Percentiles rank a stretch among this genome's conserved stretches.
Evolutionary conservation across 768 basidiomycete species (phyloP).

Genomic region (Trametes cubensis): DNA sequence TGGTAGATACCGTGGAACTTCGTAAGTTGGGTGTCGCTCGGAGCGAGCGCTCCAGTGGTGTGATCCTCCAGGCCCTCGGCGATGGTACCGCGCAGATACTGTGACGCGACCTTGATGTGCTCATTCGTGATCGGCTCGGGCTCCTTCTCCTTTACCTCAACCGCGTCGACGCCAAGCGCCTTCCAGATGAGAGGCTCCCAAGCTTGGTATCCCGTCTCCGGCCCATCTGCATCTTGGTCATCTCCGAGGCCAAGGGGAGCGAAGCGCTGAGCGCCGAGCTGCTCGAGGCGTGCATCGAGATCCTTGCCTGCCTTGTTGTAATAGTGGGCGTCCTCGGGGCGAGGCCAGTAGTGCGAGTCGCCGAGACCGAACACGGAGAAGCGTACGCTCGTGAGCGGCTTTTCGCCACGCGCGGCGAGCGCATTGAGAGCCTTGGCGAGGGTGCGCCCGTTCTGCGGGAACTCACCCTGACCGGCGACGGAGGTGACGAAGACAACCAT

Average conservation of each 20-base stretch:
- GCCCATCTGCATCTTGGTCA: constrained; percentile 96
- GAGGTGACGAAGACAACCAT: constrained; percentile 88
- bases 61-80: constrained; percentile 85
- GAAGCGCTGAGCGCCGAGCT: constrained; percentile 78
- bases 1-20: constrained; percentile 98
- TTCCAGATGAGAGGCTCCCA: constrained; percentile 97
- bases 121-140: constrained; percentile 98
- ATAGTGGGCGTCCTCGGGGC: constrained; percentile 94
- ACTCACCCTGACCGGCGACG: constrained; percentile 95
- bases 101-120: constrained; percentile 96
- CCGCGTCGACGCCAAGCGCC: constrained; percentile 84
- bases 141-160: constrained; percentile 90
- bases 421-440: constrained; percentile 86
- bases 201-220: constrained; percentile 93
- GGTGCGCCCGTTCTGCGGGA: constrained; percentile 92
- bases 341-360: constrained; percentile 99
- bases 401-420: constrained; percentile 57
- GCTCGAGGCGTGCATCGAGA: constrained; percentile 76
- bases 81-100: constrained; percentile 94
- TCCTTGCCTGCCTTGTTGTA: constrained; percentile 98
- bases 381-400: constrained; percentile 62
- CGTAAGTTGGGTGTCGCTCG: constrained; percentile 91
- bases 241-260: constrained; percentile 84
- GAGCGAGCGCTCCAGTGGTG: constrained; percentile 86
- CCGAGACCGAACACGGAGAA: constrained; percentile 93